Evolutionary conservation across 108 stramenopile species (phyloP), one percentile per base, ranked within the genome.

Genomic region (Conticribra weissflogii): DNA sequence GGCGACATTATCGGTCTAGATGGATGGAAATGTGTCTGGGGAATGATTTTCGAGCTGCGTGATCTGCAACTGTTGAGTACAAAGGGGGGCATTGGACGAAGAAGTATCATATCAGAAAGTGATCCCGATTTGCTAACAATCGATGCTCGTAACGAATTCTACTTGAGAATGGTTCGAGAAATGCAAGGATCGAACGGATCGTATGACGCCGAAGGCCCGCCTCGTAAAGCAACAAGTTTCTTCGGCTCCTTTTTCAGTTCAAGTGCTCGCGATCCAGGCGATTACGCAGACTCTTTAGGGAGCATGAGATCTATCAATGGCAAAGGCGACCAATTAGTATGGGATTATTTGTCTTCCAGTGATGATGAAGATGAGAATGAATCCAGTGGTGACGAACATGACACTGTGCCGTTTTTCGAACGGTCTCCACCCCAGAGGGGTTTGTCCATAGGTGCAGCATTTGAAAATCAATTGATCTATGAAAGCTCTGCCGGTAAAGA

Each of bases 1-100:
- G 84, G 74, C 9, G 85, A 89, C 56, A 82, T 85, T 5, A 65
- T 94, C 32, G 89, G 87, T 22, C 63, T 76, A n/a, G 89, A 94
- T 50, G 86, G 90, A 0, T 94, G 90, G 90, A 94, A 85, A 59
- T 59, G 60, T 36, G 68, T 94, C 16, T 94, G 87, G 87, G 53
- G 66, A 25, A 91, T 94, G 72, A 48, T 94, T 1, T 90, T 94
- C 48, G 93, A 94, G 70, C 69, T 94, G 3, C 62, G 93, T 44
- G 93, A 94, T 63, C 61, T 91, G n/a, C 84, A 91, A 66, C 52
- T 93, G 64, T 58, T 93, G 17, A 67, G 72, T 55, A 45, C 51
- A 25, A 67, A 68, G 16, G 72, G 74, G 15, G 62, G 81, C n/a
- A 52, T 21, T 1, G 47, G 54, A 27, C 75, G 48, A n/a, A 66